These are phyloP conservation scores for Perilla frutescens DNA, from an alignment of 257 asterid genomes.

Conservation along the genomic window DNA sequence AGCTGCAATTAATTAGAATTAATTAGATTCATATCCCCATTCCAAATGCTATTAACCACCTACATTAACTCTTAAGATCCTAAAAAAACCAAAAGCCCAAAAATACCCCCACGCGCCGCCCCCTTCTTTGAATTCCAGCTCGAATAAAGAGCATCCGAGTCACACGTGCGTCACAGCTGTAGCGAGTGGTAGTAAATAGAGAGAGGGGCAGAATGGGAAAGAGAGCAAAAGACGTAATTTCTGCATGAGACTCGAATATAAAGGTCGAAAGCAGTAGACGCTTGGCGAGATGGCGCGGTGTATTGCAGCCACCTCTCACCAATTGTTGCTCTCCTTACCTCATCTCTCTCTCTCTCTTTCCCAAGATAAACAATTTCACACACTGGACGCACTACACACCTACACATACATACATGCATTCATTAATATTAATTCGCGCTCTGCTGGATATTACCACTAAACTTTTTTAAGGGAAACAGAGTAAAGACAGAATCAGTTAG, in stretches of 20 bases:
- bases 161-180: constrained; percentile 1
- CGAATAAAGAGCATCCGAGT: neutral
- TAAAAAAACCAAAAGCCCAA: neutral
- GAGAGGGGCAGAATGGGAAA: constrained; percentile 39
- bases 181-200: neutral
- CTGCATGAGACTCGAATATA: constrained; percentile 68
- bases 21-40: constrained; percentile 28
- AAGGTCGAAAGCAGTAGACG: constrained; percentile 59
- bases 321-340: constrained; percentile 30
- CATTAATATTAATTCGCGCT: neutral
- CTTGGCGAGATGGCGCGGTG: constrained; percentile 61
- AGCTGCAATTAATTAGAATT: constrained; percentile 1
- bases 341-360: constrained; percentile 25
- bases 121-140: neutral
- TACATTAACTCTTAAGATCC: neutral
- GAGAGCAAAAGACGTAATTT: constrained; percentile 24
- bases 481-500: constrained; percentile 15
- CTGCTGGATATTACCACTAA: neutral
- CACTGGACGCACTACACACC: neutral
- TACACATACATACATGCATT: constrained; percentile 16
- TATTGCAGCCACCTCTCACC: constrained; percentile 63
- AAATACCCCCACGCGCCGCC: constrained; percentile 24
- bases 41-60: neutral
- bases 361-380: constrained; percentile 19
- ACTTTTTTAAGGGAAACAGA: neutral